Conservation (phyloP, 116 monocot species). For the Posidonia oceanica region DNA sequence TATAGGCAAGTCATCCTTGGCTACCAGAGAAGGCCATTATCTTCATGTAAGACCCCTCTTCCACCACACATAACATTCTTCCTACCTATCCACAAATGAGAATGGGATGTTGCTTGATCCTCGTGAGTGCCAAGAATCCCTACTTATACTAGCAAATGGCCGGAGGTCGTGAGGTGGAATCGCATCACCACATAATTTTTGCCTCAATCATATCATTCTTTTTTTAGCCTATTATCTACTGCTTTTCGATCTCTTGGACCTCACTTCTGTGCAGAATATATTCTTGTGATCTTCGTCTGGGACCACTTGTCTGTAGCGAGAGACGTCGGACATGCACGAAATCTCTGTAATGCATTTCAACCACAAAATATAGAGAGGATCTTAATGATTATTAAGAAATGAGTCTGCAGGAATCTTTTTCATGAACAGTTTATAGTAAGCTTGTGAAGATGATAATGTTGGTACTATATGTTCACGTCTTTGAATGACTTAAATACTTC, state of each 20-base stretch:
- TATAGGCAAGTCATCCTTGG: constrained; percentile 9
- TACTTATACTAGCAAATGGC: not conserved
- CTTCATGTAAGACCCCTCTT: not conserved
- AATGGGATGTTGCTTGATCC: not conserved
- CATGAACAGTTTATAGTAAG: too few relatives aligned
- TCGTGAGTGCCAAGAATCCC: not conserved
- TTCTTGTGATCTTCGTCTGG: not conserved
- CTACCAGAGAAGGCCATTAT: constrained; percentile 3
- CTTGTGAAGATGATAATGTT: too few relatives aligned
- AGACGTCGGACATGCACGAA: too few relatives aligned
- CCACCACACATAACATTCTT: not conserved
- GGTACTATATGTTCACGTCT: too few relatives aligned
- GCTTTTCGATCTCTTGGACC: not conserved
- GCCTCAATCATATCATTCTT: too few relatives aligned
- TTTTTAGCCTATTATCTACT: not conserved
- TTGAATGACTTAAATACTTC: too few relatives aligned
- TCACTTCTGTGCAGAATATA: not conserved
- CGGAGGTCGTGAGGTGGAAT: not conserved
- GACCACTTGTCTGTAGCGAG: not conserved
- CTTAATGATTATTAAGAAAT: too few relatives aligned
- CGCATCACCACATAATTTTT: not conserved
- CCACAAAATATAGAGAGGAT: too few relatives aligned
- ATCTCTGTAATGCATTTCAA: too few relatives aligned
- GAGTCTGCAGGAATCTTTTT: too few relatives aligned
- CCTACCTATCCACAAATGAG: too few relatives aligned